These are phyloP conservation scores for Candida pini DNA, from an alignment of 805 yeast genomes.

Conservation along the genomic window DNA sequence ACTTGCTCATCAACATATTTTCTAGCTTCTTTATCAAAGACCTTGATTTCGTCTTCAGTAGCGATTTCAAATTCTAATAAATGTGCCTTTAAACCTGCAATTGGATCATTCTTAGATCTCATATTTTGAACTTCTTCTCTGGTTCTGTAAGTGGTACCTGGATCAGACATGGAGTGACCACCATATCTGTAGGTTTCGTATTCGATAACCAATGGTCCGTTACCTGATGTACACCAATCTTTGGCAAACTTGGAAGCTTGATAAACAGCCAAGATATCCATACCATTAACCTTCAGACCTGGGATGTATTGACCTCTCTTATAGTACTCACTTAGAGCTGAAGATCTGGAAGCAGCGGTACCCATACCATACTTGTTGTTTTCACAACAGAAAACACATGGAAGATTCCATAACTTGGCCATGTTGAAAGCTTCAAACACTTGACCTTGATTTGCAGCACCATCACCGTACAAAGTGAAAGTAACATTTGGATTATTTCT, in stretches of 20 bases:
- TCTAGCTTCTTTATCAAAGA: constrained; percentile 95
- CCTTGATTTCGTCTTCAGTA: constrained; percentile 89
- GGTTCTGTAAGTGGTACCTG: constrained; percentile 99
- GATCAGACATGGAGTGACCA: constrained; percentile 99
- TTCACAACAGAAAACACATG: constrained; percentile 93
- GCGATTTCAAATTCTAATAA: constrained; percentile 80
- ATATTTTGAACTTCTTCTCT: constrained; percentile 99
- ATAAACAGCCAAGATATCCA: constrained; percentile 94
- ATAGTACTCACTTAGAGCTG: constrained; percentile 94
- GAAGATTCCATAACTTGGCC: constrained; percentile 98
- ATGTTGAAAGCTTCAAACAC: constrained; percentile 96
- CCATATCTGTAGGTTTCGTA: constrained; percentile 99
- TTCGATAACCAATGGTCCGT: constrained; percentile 94
- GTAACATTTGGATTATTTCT: constrained; percentile 72
- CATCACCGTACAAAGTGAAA: constrained; percentile 94
- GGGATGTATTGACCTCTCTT: constrained; percentile 99
- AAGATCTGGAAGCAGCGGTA: constrained; percentile 94
- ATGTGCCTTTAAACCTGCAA: constrained; percentile 89
- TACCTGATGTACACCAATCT: constrained; percentile 90
- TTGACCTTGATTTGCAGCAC: constrained; percentile 99
- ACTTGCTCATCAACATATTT: constrained; percentile 92
- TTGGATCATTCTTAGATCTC: constrained; percentile 98
- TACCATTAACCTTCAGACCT: constrained; percentile 97
- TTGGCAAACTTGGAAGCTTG: constrained; percentile 96
- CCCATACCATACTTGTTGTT: constrained; percentile 99